Base-by-base conservation (phyloP, 345 rosid species). In the Bruguiera parviflora region DNA sequence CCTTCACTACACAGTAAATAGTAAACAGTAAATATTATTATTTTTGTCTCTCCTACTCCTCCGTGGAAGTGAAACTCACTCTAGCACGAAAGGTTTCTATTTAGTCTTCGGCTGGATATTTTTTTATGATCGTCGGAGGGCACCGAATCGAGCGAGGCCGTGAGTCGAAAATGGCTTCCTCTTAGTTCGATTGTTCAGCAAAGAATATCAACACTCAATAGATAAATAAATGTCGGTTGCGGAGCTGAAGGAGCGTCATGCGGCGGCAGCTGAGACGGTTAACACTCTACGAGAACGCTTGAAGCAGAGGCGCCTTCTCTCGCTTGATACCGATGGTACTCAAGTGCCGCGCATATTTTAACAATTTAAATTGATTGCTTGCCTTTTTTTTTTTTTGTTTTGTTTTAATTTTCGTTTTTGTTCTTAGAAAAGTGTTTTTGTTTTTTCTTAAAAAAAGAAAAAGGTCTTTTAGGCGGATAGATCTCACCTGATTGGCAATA, bases 241-340 rank as follows among this genome's bases (percentile, higher is more conserved):
- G 58, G 97, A 96, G 83, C 87, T 96, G 71, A 96, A 85, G 78
- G 98, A 91, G 80, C 92, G 91, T 58, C 98, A 89, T 84, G 73
- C 79, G 47, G 79, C 75, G 25, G 98, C 92, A 37, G 73, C 87
- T 28, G 97, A 88, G 65, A 82, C 83, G 47, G 92, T 85, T 49
- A 84, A 82, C 71, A 77, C 64, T 71, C 96, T 96, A 51, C 80
- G 86, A 58, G 97, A 95, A 51, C 84, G 71, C 46, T 81, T 96
- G 80, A 84, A 69, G 86, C 96, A 89, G 88, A 85, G 79, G 80
- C 94, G 99, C 8, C 88, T 82, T 49, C 89, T 82, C 73, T 81
- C 89, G 58, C 92, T 92, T 22, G 97, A 96, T 73, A 78, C 90
- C 28, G 94, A 93, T 62, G 91, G 98, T 92, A n/a, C 16, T 65